phyloP scores from a whole-genome alignment of 345 rosid species.

The Anastatica hierochuntica region DNA sequence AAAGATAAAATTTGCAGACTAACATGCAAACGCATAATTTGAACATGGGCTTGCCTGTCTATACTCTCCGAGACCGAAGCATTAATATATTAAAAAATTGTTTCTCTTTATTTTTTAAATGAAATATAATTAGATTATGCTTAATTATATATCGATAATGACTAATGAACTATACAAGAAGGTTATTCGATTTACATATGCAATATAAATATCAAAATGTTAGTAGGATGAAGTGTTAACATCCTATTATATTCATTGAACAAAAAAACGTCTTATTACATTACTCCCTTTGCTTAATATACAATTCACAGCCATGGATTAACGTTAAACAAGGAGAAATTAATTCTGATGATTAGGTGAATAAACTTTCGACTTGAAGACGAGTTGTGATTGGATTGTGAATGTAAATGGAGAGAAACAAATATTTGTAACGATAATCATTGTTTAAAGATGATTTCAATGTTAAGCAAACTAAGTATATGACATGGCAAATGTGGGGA shows the following conservation, averaged over 20 bases:
- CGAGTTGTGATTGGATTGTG: constrained; percentile 13
- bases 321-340: neutral
- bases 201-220: too few species aligned
- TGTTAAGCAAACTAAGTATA: constrained; percentile 4
- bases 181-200: too few species aligned
- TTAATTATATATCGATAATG: neutral
- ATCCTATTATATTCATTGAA: too few species aligned
- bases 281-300: too few species aligned
- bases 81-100: too few species aligned
- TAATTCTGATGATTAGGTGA: constrained; percentile 7
- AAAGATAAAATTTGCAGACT: neutral
- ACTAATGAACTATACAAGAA: too few species aligned
- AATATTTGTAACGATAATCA: neutral
- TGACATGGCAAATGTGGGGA: constrained; percentile 8
- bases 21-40: constrained; percentile 23
- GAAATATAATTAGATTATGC: neutral
- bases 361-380: neutral
- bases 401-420: constrained; percentile 17
- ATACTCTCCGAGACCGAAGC: too few species aligned
- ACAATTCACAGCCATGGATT: neutral
- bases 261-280: too few species aligned
- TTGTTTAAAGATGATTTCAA: neutral
- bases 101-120: neutral
- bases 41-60: constrained; percentile 20
- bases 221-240: too few species aligned